A percentile compares a stretch with the other conserved stretches of the same genome.
These are phyloP conservation scores for Citrullus mucosospermus DNA, from an alignment of 306 rosid genomes.

Conservation along the genomic window DNA sequence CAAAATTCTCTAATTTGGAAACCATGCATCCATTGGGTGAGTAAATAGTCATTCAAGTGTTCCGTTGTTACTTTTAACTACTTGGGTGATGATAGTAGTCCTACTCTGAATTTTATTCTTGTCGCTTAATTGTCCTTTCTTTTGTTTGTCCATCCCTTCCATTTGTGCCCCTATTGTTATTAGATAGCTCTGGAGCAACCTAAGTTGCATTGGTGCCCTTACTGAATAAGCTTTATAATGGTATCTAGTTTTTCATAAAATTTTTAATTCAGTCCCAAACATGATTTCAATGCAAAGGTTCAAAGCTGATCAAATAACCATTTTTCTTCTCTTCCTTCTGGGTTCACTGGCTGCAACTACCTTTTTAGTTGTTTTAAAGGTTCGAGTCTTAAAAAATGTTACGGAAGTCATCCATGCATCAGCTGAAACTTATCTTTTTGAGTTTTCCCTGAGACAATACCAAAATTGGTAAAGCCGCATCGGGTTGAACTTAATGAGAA, in stretches of 20 bases:
- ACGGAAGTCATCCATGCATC: neutral
- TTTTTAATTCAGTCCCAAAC: neutral
- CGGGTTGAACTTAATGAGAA: neutral
- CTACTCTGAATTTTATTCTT: neutral
- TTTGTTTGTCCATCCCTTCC: neutral
- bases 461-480: neutral
- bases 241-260: neutral
- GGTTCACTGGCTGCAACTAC: neutral
- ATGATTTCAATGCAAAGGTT: neutral
- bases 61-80: neutral
- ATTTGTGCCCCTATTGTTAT: neutral
- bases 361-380: neutral
- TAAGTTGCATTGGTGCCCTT: neutral
- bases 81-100: neutral
- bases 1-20: neutral
- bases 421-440: neutral
- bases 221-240: neutral
- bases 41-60: neutral
- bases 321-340: neutral
- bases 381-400: neutral
- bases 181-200: neutral
- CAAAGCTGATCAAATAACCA: neutral
- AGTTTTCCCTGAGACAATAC: neutral
- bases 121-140: neutral
- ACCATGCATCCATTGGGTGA: neutral